These are phyloP conservation scores for Peronospora destructor DNA, from an alignment of 352 stramenopile species.

Conservation along the genomic window DNA sequence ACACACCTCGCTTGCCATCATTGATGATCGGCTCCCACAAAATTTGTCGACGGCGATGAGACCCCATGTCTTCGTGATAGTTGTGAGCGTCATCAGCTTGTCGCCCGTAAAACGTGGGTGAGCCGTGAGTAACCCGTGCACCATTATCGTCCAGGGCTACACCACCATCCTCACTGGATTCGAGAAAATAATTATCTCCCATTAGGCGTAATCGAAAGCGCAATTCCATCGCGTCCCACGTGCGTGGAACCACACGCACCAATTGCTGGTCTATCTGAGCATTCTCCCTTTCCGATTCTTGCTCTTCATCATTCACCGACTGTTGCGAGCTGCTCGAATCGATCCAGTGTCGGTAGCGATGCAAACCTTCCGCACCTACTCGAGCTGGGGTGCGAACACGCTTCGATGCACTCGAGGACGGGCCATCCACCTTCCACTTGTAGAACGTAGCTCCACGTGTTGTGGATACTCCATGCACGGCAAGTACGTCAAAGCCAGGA, in stretches of 20 bases:
- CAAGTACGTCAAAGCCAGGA: slow-evolving; percentile 61
- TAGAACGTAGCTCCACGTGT: slow-evolving; percentile 50
- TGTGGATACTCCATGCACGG: slow-evolving; percentile 58
- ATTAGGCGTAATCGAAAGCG: slow-evolving; percentile 46
- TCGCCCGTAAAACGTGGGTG: slow-evolving; percentile 25
- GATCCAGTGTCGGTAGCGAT: slow-evolving; percentile 8
- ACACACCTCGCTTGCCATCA: slow-evolving; percentile 64
- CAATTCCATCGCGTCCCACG: slow-evolving; percentile 37
- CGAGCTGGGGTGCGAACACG: slow-evolving; percentile 1
- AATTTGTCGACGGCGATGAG: slow-evolving; percentile 23
- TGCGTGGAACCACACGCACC: slow-evolving; percentile 22
- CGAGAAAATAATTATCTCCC: slow-evolving; percentile 56
- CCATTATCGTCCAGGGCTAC: slow-evolving; percentile 15
- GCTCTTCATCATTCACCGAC: background rate
- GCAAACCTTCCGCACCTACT: slow-evolving; percentile 1
- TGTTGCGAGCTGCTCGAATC: slow-evolving; percentile 7
- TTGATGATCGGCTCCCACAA: slow-evolving; percentile 74
- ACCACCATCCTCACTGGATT: slow-evolving; percentile 33
- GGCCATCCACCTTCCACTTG: slow-evolving; percentile 64
- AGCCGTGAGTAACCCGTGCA: slow-evolving; percentile 1
- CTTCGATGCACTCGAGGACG: slow-evolving; percentile 38
- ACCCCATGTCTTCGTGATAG: slow-evolving; percentile 24
- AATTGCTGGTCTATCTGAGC: slow-evolving; percentile 18
- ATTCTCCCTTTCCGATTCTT: slow-evolving; percentile 2
- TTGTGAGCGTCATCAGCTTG: slow-evolving; percentile 19